Conservation (phyloP, 2,329 filamentous ascomycete genomes). For the Pyrenophora graminea region DNA sequence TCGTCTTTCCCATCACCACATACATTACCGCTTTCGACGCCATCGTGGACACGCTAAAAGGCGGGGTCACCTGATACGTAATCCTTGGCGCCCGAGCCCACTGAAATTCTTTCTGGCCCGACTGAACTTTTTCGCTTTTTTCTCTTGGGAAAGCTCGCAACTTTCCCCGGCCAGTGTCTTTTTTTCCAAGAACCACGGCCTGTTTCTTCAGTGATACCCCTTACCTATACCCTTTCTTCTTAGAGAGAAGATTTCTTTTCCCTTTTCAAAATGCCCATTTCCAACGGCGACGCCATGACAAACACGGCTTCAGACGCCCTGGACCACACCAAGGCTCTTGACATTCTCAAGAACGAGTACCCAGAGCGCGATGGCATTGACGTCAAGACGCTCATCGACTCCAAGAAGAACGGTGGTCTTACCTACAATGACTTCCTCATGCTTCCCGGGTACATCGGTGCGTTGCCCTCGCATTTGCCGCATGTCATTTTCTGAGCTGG, state of each 20-base stretch:
- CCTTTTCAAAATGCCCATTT: slow-evolving; percentile 67
- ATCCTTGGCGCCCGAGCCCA: slow-evolving; percentile 18
- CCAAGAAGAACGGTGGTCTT: slow-evolving; percentile 86
- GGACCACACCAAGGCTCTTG: slow-evolving; percentile 75
- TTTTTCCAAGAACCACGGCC: slow-evolving; percentile 37
- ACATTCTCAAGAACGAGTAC: slow-evolving; percentile 79
- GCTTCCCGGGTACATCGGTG: slow-evolving; percentile 93
- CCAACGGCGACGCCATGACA: slow-evolving; percentile 65
- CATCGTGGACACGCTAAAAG: slow-evolving; percentile 17
- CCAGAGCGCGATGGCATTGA: slow-evolving; percentile 81
- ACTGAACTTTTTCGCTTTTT: slow-evolving; percentile 35
- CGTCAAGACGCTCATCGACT: slow-evolving; percentile 84
- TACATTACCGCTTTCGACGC: slow-evolving; percentile 6
- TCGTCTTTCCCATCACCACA: not conserved
- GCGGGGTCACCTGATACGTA: slow-evolving; percentile 21
- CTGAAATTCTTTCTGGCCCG: slow-evolving; percentile 28
- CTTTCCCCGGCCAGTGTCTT: slow-evolving; percentile 61
- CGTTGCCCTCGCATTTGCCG: slow-evolving; percentile 15
- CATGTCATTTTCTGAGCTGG: not conserved
- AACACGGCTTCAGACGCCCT: slow-evolving; percentile 62
- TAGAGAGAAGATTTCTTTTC: slow-evolving; percentile 34
- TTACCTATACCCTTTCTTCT: slow-evolving; percentile 23
- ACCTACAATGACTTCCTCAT: slow-evolving; percentile 99
- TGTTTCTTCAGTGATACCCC: slow-evolving; percentile 33
- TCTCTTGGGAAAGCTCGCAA: slow-evolving; percentile 54